phyloP scores from a whole-genome alignment of 2,329 filamentous ascomycete genomes.

The Clonostachys rhizophaga region DNA sequence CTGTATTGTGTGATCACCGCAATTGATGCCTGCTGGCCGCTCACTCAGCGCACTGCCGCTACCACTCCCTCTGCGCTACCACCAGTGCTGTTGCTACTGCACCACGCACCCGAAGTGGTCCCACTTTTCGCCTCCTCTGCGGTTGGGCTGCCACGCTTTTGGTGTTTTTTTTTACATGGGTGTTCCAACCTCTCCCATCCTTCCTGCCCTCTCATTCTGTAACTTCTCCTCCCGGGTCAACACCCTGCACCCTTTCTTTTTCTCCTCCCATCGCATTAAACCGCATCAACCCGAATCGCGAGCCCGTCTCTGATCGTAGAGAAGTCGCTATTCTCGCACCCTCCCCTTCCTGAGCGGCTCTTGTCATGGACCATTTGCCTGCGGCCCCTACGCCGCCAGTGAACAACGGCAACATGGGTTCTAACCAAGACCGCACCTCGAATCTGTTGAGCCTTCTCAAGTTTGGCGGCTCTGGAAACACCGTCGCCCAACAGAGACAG shows the following conservation, averaged over 20 bases:
- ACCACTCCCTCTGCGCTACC: too few relatives aligned
- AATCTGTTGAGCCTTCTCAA: conserved; percentile 59
- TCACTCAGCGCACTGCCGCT: not conserved
- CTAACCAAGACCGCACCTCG: conserved; percentile 41
- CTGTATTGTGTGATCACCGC: too few relatives aligned
- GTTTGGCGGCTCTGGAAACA: conserved; percentile 37
- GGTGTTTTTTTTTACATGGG: not conserved
- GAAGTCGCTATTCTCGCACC: too few relatives aligned
- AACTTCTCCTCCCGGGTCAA: not conserved
- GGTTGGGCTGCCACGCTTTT: conserved; percentile 4
- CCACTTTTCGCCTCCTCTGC: too few relatives aligned
- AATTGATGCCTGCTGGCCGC: too few relatives aligned
- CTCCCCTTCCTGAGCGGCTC: not conserved
- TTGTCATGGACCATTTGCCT: conserved; percentile 32
- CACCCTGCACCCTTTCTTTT: too few relatives aligned
- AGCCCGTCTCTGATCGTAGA: too few relatives aligned
- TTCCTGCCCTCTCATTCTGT: not conserved
- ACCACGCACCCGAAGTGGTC: too few relatives aligned
- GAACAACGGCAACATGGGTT: conserved; percentile 26
- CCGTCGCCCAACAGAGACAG: conserved; percentile 24
- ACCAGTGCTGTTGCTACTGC: too few relatives aligned
- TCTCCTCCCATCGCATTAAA: not conserved
- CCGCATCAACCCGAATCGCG: not conserved
- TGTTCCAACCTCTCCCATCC: not conserved
- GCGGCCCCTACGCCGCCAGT: conserved; percentile 45